These are phyloP conservation scores for Chamaecrista fasciculata DNA, from an alignment of 306 rosid species.

Conservation along the genomic window DNA sequence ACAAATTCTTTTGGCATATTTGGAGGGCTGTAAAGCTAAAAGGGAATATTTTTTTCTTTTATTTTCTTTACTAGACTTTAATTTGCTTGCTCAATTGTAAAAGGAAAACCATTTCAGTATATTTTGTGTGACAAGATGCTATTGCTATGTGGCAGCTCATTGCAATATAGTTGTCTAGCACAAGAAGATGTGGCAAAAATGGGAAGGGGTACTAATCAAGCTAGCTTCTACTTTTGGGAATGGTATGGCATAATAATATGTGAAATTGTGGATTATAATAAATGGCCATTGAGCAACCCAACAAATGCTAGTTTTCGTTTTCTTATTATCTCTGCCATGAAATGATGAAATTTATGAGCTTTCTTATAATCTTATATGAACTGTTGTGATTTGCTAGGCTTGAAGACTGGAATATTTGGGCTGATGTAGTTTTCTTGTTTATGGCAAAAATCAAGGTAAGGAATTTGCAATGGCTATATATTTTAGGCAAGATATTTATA, in stretches of 20 bases:
- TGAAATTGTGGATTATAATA: constrained; percentile 12
- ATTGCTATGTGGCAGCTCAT: constrained; percentile 33
- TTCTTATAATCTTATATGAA: not conserved
- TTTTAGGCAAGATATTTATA: constrained; percentile 15
- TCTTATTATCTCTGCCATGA: constrained; percentile 22
- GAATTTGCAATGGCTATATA: constrained; percentile 11
- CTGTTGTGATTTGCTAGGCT: constrained; percentile 25
- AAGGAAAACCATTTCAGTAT: constrained; percentile 42
- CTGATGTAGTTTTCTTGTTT: constrained; percentile 17
- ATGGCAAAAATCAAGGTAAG: constrained; percentile 14
- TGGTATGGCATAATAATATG: constrained; percentile 22
- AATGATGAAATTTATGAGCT: constrained; percentile 19
- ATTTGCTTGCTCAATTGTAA: constrained; percentile 27
- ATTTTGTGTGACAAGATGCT: constrained; percentile 33
- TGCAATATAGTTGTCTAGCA: constrained; percentile 31
- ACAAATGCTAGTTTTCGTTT: constrained; percentile 23
- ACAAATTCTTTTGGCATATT: constrained; percentile 72
- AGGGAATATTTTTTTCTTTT: constrained; percentile 67
- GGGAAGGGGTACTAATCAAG: constrained; percentile 26
- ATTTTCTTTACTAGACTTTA: constrained; percentile 43
- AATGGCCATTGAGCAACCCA: constrained; percentile 3
- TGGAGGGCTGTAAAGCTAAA: constrained; percentile 63
- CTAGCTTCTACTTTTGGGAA: constrained; percentile 28
- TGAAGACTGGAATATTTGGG: constrained; percentile 30
- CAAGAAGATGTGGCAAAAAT: constrained; percentile 37